phyloP scores from a whole-genome alignment of 805 yeast species.

The Teunomyces lycoperdinae region DNA sequence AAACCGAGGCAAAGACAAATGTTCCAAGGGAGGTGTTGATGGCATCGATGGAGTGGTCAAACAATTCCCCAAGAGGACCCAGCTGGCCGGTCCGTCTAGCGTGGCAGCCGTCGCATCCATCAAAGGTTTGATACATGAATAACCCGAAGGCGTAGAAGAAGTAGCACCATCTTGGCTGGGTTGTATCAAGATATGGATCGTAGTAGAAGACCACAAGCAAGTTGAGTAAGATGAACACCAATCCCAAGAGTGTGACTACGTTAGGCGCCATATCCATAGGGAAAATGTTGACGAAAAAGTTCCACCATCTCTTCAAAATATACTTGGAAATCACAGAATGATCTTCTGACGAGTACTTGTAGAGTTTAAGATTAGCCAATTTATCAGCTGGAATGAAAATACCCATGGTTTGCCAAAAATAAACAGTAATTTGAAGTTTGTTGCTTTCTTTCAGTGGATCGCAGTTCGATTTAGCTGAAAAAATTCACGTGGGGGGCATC shows the following conservation, averaged over 20 bases:
- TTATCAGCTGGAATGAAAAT: constrained; percentile 55
- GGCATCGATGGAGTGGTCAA: constrained; percentile 82
- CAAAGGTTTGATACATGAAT: constrained; percentile 91
- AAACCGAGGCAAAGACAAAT: constrained; percentile 70
- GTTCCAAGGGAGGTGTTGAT: constrained; percentile 78
- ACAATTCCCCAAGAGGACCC: constrained; percentile 91
- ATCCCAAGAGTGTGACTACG: constrained; percentile 78
- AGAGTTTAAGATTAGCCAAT: constrained; percentile 51
- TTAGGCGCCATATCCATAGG: constrained; percentile 93
- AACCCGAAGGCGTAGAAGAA: constrained; percentile 75
- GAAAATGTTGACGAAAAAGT: constrained; percentile 64
- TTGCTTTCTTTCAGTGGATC: background rate
- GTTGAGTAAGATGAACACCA: constrained; percentile 66
- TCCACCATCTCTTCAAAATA: constrained; percentile 82
- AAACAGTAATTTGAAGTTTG: background rate
- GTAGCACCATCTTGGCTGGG: constrained; percentile 74
- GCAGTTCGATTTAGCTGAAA: background rate
- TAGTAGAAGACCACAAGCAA: constrained; percentile 62
- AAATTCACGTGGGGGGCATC: constrained; percentile 1
- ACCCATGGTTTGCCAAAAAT: constrained; percentile 49
- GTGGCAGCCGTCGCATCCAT: constrained; percentile 94
- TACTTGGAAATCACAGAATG: constrained; percentile 73
- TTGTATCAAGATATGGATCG: constrained; percentile 63
- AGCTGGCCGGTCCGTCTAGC: constrained; percentile 94
- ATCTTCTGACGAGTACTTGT: constrained; percentile 75